Evolutionary conservation across 257 asterid species (phyloP), one percentile per base, ranked within the genome.

Genomic region (Vinca minor): DNA sequence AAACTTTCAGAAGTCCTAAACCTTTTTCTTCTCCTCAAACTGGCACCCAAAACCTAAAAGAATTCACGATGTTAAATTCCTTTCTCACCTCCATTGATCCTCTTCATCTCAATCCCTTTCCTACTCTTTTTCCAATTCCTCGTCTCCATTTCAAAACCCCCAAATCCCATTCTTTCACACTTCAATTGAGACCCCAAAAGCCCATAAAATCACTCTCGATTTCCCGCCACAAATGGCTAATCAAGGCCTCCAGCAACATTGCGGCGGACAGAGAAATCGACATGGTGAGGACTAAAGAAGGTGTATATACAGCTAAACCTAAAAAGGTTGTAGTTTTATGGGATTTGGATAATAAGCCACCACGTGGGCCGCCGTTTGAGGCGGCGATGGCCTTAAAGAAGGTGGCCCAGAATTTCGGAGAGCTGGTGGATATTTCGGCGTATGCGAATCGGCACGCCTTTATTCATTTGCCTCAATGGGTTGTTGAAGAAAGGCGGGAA

Each of bases 311-410:
- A 0, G 84, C 91, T 0, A 91, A 84, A 67, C 76, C 91, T 21
- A 83, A 87, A 70, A 85, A 86, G 76, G 98, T 88, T 26, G 96
- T 82, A 7, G 76, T 91, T 54, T 64, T 91, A 18, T 91, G 98
- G 98, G 98, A 91, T 66, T 61, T 88, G 29, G 98, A 91, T 80
- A 91, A 91, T 87, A 91, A 91, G 77, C 96, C 98, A 66, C 96
- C 98, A 50, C 87, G 94, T 0, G 94, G 95, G 3, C 93, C 95
- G 67, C 97, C 97, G 59, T 87, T 79, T 81, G 80, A 80, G 76
- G 96, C 96, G 18, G 96, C 98, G 25, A 9, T 78, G 59, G 86
- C 94, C 1, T 78, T 88, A 3, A 86, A 84, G 74, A 69, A 66
- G 34, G 62, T 91, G 52, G 96, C 95, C 6, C 82, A 82, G 82